These are phyloP conservation scores for Thalassia testudinum DNA, from an alignment of 116 monocot species.

Conservation along the genomic window DNA sequence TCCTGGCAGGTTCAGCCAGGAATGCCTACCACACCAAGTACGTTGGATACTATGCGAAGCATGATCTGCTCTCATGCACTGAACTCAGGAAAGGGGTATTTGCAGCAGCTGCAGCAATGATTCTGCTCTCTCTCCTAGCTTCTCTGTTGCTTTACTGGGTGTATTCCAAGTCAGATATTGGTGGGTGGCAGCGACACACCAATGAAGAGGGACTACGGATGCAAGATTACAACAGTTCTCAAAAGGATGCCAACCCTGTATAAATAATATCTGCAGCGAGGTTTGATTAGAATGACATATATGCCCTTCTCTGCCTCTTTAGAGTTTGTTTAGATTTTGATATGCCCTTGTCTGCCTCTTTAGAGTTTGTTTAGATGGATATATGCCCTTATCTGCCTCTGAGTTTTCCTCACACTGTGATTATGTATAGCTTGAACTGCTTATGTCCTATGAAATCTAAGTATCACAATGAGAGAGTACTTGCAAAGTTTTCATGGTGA, in stretches of 20 bases:
- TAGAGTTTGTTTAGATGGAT: no score
- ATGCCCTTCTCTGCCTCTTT: no score
- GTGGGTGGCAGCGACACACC: conserved; percentile 78
- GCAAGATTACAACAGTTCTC: conserved; percentile 4
- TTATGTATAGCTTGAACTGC: no score
- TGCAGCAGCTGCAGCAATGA: conserved; percentile 59
- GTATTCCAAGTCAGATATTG: conserved; percentile 32
- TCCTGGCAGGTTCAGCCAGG: conserved; percentile 79
- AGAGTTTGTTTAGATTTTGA: no score
- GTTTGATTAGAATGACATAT: no score
- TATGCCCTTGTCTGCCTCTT: no score
- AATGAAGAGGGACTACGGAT: conserved; percentile 53
- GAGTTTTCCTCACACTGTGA: no score
- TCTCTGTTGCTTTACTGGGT: conserved; percentile 48
- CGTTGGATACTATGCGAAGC: conserved; percentile 46
- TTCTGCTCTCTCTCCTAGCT: conserved; percentile 31
- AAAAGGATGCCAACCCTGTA: neutral
- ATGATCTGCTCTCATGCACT: conserved; percentile 52
- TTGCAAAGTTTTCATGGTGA: no score
- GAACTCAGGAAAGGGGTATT: conserved; percentile 80
- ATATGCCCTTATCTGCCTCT: no score
- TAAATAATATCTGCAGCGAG: no score
- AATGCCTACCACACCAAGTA: conserved; percentile 99
- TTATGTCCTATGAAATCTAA: no score
- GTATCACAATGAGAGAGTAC: no score